These are phyloP conservation scores for Ceratocystis smalleyi DNA, from an alignment of 2,329 filamentous ascomycete species.

Conservation along the genomic window DNA sequence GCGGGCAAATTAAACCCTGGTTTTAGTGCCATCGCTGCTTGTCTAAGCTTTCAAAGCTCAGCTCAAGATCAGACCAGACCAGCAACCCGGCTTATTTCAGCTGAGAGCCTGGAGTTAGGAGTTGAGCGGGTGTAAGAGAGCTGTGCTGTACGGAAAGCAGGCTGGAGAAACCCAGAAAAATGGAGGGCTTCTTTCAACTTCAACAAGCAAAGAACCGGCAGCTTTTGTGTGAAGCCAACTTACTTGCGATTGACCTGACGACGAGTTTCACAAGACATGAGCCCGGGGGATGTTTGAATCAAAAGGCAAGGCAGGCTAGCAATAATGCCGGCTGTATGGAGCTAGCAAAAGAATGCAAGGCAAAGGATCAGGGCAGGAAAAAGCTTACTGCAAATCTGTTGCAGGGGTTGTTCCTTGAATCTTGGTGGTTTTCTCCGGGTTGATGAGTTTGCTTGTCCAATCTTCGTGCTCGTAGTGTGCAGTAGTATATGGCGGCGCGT, in stretches of 20 bases:
- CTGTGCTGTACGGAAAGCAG: too few species aligned
- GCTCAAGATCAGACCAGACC: not conserved
- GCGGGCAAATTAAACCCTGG: not conserved
- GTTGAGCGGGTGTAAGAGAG: too few species aligned
- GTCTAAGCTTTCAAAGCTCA: not conserved
- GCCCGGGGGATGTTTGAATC: not conserved
- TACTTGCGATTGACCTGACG: too few species aligned
- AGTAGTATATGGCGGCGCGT: too few species aligned
- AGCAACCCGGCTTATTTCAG: not conserved
- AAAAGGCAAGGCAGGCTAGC: not conserved
- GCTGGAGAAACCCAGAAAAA: not conserved
- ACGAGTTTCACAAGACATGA: too few species aligned
- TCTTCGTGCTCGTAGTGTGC: too few species aligned
- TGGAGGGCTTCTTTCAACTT: not conserved
- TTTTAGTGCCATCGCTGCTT: not conserved
- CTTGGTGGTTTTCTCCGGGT: not conserved
- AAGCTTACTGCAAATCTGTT: not conserved
- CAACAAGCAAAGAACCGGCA: too few species aligned
- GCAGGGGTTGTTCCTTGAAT: not conserved
- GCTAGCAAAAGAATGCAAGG: not conserved
- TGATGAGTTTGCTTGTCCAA: not conserved
- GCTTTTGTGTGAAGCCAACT: too few species aligned
- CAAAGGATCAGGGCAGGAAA: constrained; percentile 1
- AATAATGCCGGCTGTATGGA: not conserved
- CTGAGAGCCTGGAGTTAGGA: not conserved